Base-by-base conservation (phyloP, 2,329 filamentous ascomycete species). In the Aspergillus luchuensis region DNA sequence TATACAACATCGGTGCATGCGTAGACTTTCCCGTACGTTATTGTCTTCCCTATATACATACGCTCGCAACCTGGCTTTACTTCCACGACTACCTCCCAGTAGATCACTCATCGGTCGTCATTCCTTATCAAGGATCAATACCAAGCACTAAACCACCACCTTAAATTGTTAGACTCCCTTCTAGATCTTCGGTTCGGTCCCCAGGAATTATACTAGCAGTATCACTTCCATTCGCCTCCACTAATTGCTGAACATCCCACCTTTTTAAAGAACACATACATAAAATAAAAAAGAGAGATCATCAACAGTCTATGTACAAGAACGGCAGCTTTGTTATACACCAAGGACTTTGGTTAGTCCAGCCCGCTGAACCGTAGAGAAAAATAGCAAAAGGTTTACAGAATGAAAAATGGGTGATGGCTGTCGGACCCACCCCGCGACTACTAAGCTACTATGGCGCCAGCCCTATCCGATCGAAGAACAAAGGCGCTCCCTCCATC, bases 401-500 rank as follows among this genome's bases (percentile, higher is more conserved):
- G 6, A n/a, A 23, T 36, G 5, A 5, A 33, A 39, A 30, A 17
- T 5, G 41, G 38, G 8, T 15, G 41, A 21, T 30, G 33, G 3
- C n/a, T n/a, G 25, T 30, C 21, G 38, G 39, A 43, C 15, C 39
- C 41, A 33, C 13, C 41, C n/a, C 15, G 25, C 28, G 30, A 56
- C 25, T 21, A 33, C 13, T 23, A 11, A 33, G 25, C 41, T 47
- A 56, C 28, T 56, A 21, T 17, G 53, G 39, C 53, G 53, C 53
- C 11, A 72, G 69, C n/a, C 72, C 71, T 25, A 71, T 56, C 33
- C 64, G 15, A 72, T 91, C 85, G 72, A 95, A 93, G 43, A 91
- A 75, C 25, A 91, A 79, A 0, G 91, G 91, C 65, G 89, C 88
- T n/a, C 84, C 81, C 67, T 91, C 90, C 1, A 91, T 87, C 2